Percentiles rank a stretch among this genome's conserved stretches.
These are phyloP conservation scores for Madurella fahalii DNA, from an alignment of 2,329 filamentous ascomycete species.

Conservation along the genomic window DNA sequence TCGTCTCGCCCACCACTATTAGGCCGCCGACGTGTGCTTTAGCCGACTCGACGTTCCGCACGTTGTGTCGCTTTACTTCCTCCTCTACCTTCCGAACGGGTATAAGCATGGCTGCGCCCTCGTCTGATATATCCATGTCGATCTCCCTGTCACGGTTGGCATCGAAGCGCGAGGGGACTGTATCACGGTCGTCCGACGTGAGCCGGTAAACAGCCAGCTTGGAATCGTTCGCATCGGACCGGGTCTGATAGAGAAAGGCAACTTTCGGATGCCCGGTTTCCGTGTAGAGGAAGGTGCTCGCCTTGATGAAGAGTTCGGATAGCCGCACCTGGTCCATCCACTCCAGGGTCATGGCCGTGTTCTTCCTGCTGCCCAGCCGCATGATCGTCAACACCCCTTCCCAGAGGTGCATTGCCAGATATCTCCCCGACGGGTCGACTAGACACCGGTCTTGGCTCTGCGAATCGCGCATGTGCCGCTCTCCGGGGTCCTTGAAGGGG, in stretches of 20 bases:
- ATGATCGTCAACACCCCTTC: conserved; percentile 56
- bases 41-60: conserved; percentile 49
- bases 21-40: conserved; percentile 64
- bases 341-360: conserved; percentile 41
- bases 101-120: conserved; percentile 58
- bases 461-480: conserved; percentile 66
- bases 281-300: conserved; percentile 53
- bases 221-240: conserved; percentile 49
- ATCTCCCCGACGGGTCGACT: conserved; percentile 72
- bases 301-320: conserved; percentile 57
- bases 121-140: conserved; percentile 49
- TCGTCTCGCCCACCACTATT: conserved; percentile 73
- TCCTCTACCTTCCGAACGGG: conserved; percentile 54
- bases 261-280: conserved; percentile 56
- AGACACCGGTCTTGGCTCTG: conserved; percentile 79
- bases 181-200: conserved; percentile 55
- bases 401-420: conserved; percentile 56
- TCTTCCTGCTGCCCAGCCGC: conserved; percentile 46
- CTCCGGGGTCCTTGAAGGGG: conserved; percentile 49
- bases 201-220: conserved; percentile 57
- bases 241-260: conserved; percentile 55
- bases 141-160: conserved; percentile 52
- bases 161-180: conserved; percentile 52
- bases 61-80: conserved; percentile 57
- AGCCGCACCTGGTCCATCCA: conserved; percentile 53